A percentile compares a stretch with the other conserved stretches of the same genome.
Evolutionary conservation across 345 rosid genomes (phyloP).

Genomic region (Eutrema japonicum): DNA sequence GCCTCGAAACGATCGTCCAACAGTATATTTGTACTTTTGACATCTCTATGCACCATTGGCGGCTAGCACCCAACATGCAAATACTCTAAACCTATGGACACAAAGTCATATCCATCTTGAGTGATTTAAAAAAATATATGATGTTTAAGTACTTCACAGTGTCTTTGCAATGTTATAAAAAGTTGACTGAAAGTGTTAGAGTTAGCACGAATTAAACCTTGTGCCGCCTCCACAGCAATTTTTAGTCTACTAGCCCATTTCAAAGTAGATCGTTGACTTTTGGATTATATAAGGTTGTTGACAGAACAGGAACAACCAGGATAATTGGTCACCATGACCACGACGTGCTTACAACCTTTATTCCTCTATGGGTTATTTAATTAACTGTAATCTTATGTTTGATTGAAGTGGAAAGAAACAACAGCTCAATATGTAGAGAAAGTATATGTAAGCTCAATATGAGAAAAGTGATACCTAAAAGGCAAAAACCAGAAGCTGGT

Average conservation of each 20-base stretch:
- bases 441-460: too few relatives aligned
- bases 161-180: neutral
- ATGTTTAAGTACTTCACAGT: neutral
- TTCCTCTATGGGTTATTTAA: neutral
- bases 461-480: neutral
- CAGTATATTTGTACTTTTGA: constrained; percentile 54
- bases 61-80: constrained; percentile 56
- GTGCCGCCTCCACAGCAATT: constrained; percentile 34
- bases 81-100: constrained; percentile 46
- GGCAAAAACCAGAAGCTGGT: neutral
- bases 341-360: constrained; percentile 27
- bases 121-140: neutral
- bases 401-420: neutral
- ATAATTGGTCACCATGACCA: constrained; percentile 24
- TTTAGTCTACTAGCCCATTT: constrained; percentile 39
- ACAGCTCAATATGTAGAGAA: neutral
- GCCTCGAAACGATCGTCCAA: constrained; percentile 48
- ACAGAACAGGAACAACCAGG: constrained; percentile 24
- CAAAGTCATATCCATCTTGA: neutral
- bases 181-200: neutral
- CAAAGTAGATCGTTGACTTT: constrained; percentile 25
- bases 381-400: neutral
- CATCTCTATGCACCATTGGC: constrained; percentile 53
- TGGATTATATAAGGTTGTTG: neutral
- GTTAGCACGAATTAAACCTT: constrained; percentile 16